A percentile compares a stretch with the other conserved stretches of the same genome.
phyloP scores from a whole-genome alignment of 2,329 filamentous ascomycete genomes.

The Colletotrichum camelliae region DNA sequence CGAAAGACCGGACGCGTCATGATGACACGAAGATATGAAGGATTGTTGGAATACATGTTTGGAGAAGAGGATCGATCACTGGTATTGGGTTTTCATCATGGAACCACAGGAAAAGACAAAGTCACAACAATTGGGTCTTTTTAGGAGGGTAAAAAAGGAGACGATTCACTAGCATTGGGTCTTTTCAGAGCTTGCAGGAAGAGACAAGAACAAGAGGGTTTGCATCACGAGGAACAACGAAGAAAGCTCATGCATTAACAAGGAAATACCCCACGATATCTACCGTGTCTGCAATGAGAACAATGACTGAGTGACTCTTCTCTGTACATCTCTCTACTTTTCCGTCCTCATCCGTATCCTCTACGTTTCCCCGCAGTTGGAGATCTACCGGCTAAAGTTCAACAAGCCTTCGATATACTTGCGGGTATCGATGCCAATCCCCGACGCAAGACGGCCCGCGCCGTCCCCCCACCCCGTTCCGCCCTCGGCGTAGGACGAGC shows the following conservation, averaged over 20 bases:
- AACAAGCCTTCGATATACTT: constrained; percentile 77
- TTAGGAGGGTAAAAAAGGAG: neutral
- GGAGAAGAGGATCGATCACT: neutral
- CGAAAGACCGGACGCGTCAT: neutral
- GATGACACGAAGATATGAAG: neutral
- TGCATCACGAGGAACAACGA: neutral
- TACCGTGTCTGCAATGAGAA: neutral
- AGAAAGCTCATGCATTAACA: neutral
- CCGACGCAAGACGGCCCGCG: constrained; percentile 68
- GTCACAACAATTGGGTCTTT: neutral
- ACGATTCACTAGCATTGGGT: neutral
- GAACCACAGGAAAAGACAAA: neutral
- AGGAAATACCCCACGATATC: neutral
- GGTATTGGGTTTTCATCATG: neutral
- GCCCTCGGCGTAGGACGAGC: constrained; percentile 39
- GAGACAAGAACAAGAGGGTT: neutral
- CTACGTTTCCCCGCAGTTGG: too few relatives aligned
- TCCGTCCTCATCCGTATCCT: neutral
- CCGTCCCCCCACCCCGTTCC: constrained; percentile 55
- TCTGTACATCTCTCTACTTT: neutral
- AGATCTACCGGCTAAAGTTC: constrained; percentile 57
- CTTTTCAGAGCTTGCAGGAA: neutral
- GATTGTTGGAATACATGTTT: neutral
- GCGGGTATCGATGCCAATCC: constrained; percentile 78
- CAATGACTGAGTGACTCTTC: neutral